Percentiles rank a stretch among this genome's conserved stretches.
Conservation (phyloP, 169 alveolate species). For the Babesia gibsoni region DNA sequence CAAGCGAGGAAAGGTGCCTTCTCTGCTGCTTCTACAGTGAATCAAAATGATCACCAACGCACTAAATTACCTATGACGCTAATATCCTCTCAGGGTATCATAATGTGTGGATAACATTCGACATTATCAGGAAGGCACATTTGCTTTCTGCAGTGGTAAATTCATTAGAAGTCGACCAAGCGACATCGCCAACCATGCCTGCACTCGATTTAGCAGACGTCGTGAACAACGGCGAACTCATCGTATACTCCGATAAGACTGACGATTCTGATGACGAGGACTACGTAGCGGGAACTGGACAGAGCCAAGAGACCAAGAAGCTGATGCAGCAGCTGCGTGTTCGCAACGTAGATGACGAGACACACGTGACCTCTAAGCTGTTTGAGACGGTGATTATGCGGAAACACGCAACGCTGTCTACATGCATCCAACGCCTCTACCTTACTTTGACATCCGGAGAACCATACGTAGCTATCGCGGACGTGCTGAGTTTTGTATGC, state of each 20-base stretch:
- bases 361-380: slow-evolving; percentile 31
- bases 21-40: background rate
- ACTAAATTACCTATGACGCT: too few relatives aligned
- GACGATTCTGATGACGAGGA: slow-evolving; percentile 62
- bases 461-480: slow-evolving; percentile 44
- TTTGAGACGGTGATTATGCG: slow-evolving; percentile 51
- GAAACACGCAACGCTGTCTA: slow-evolving; percentile 40
- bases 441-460: slow-evolving; percentile 35
- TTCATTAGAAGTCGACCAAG: too few relatives aligned
- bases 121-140: background rate
- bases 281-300: slow-evolving; percentile 11
- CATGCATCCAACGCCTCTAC: slow-evolving; percentile 47
- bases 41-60: background rate
- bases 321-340: background rate
- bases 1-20: slow-evolving; percentile 10
- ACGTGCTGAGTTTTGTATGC: slow-evolving; percentile 49
- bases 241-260: slow-evolving; percentile 25
- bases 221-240: background rate
- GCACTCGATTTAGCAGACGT: too few relatives aligned
- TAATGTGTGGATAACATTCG: background rate
- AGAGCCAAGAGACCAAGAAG: background rate
- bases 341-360: background rate
- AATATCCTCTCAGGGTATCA: background rate
- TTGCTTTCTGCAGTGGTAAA: background rate
- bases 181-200: too few relatives aligned